Evolutionary conservation across 495 filamentous ascomycete genomes (phyloP), one percentile per base, ranked within the genome.

Genomic region (Trichoderma erinaceum): DNA sequence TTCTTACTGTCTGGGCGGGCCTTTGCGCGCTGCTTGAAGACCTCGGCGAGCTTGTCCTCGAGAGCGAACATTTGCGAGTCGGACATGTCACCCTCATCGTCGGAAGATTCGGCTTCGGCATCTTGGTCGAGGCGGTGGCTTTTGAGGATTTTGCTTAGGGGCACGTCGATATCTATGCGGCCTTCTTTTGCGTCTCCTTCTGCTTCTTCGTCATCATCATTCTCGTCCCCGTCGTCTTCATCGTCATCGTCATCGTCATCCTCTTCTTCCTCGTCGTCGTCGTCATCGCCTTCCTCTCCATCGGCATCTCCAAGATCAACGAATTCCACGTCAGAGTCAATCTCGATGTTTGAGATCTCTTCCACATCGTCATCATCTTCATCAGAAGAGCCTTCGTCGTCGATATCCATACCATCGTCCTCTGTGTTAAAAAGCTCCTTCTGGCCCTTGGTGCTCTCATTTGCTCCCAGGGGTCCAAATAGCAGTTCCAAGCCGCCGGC

Each of bases 61-160:
- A 98, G 79, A 15, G 87, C 88, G 78, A 97, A 89, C 95, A 99
- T 99, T 73, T 97, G 91, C 50, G 92, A 92, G 78, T 98, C 95
- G 67, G 91, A 88, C 90, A 97, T 95, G 75, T 95, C 91, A 0
- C 85, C 86, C 70, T 85, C 86, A 41, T 81, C 80, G 64, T 89
- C 88, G 0, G 86, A 86, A 18, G 79, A 83, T 23, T 82, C 81
- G 4, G 77, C 82, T 63, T 85, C 77, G 41, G 81, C 71, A 70
- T 85, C 86, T 72, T 82, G 74, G 67, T 88, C 82, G 21, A 85
- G 80, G 23, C 81, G 81, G 71, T 87, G 86, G 50, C 86, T 88
- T 23, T 86, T 84, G 13, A 97, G 86, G 4, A 89, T 89, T 66
- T 86, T 82, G 35, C 90, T 89, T 56, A 97, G 86, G 63, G 91